Evolutionary conservation across 768 basidiomycete species (phyloP), one percentile per base, ranked within the genome.

Genomic region (Guyanaporus albipodus): DNA sequence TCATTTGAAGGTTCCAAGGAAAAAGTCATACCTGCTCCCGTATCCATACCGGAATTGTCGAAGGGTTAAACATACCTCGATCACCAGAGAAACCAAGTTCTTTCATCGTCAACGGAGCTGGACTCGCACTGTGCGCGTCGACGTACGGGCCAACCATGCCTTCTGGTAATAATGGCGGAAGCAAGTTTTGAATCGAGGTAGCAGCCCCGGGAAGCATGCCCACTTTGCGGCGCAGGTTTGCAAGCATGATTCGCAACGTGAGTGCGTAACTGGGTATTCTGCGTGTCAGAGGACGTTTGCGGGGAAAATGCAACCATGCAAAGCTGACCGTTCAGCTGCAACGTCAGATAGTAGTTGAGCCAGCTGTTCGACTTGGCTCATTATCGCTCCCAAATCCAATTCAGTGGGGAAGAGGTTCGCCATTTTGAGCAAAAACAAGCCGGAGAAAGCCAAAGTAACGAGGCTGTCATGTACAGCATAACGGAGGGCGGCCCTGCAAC

Each of bases 401-500:
- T 92, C 89, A 12, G 81, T 70, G 0, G 91, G 91, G 73, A 94
- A 96, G 26, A 96, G 78, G 59, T 85, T 89, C 46, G 92, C 92
- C 85, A 95, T 92, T 70, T 95, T 95, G 48, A 95, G 77, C 21
- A 94, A 72, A 73, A 93, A 95, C 18, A 95, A 75, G 8, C 88
- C 91, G 14, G 90, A 89, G 68, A 95, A 94, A 8, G 91, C 87
- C 29, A 90, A 86, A 2, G 87, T 93, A 46, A 93, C 91, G 47
- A 95, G 82, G 56, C 82, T 87, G 66, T 95, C 92, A 61, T 95
- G 93, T 14, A 94, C 90, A 2, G 93, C 90, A 65, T 94, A 94
- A 42, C 88, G 80, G 42, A 92, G 78, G n/a, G 91, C 87, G 41
- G 87, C 89, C 17, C 90, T 90, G 58, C 18, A 52, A 57, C 36